Base-by-base conservation (phyloP, 2,329 filamentous ascomycete genomes). In the Ophiostoma himal-ulmi region DNA sequence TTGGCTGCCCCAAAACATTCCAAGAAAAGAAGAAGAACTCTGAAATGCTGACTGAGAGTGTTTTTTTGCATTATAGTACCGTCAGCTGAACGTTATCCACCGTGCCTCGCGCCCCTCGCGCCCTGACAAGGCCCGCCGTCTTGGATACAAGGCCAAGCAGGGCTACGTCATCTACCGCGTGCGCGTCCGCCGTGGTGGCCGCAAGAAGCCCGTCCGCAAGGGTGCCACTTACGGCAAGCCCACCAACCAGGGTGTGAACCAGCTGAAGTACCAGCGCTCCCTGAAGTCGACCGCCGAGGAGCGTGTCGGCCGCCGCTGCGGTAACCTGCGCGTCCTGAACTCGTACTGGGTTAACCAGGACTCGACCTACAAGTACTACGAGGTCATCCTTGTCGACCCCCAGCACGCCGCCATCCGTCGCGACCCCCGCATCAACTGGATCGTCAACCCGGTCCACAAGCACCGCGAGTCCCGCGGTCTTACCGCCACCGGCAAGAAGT, bases 321-420 rank as follows among this genome's bases (percentile, higher is more conserved):
- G 94, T 85, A 99, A 99, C 87, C 86, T 99, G 83, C 93, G 95
- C 82, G 95, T 99, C 81, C 91, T 99, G 81, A 99, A 99, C 92
- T 98, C 94, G 75, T 99, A 99, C 94, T 99, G 96, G 96, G 93
- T 99, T 88, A 99, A 99, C 92, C 93, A 98, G 89, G 95, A 99
- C 88, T 97, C 94, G 74, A 99, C 95, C 85, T 99, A 98, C 92
- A 99, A 99, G 89, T 99, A 99, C 92, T 99, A 89, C 88, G 95
- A 99, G 87, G 90, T 98, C 84, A 98, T 99, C 87, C 92, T 97
- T 81, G 94, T 99, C 82, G 95, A 99, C 87, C 95, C 95, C 82
- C 92, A 96, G 88, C 95, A 99, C 92, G 98, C 98, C 90, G 95
- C 95, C 81, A 99, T 99, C 89, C 95, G 95, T 84, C 92, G 91